These are phyloP conservation scores for Penicillium sp. DNA, from an alignment of 2,329 filamentous ascomycete species.

Conservation along the genomic window DNA sequence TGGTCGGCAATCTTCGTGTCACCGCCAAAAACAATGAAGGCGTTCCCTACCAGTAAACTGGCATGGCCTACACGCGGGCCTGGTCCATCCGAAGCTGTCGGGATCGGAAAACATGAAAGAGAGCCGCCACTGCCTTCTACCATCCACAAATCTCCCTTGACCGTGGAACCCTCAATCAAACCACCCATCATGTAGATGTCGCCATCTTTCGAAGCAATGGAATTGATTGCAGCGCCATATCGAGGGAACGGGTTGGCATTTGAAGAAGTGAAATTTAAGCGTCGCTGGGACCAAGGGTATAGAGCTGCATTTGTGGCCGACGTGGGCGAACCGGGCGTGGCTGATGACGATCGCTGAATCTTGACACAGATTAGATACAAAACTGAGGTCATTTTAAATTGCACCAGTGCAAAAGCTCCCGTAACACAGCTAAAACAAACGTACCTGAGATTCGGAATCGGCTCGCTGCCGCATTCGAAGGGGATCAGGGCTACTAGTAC, in stretches of 20 bases:
- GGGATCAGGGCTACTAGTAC: constrained; percentile 62
- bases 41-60: constrained; percentile 91
- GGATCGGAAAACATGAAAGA: constrained; percentile 85
- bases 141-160: constrained; percentile 97
- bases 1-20: constrained; percentile 96
- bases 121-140: constrained; percentile 79
- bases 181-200: constrained; percentile 98
- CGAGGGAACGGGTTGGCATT: constrained; percentile 87
- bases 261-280: constrained; percentile 77
- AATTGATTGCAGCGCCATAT: constrained; percentile 95
- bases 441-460: constrained; percentile 54
- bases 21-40: constrained; percentile 97
- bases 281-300: constrained; percentile 93
- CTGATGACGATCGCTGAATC: constrained; percentile 46
- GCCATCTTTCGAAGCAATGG: constrained; percentile 88
- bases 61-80: constrained; percentile 92
- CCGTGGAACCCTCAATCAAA: constrained; percentile 87
- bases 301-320: constrained; percentile 68
- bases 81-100: constrained; percentile 88
- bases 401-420: not conserved
- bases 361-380: constrained; percentile 12
- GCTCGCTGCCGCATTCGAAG: constrained; percentile 54
- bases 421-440: constrained; percentile 19
- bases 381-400: not conserved
- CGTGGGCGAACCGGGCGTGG: constrained; percentile 47